Percentiles rank a stretch among this genome's conserved stretches.
phyloP scores from a whole-genome alignment of 2,329 filamentous ascomycete species.

The Colletotrichum salicis region DNA sequence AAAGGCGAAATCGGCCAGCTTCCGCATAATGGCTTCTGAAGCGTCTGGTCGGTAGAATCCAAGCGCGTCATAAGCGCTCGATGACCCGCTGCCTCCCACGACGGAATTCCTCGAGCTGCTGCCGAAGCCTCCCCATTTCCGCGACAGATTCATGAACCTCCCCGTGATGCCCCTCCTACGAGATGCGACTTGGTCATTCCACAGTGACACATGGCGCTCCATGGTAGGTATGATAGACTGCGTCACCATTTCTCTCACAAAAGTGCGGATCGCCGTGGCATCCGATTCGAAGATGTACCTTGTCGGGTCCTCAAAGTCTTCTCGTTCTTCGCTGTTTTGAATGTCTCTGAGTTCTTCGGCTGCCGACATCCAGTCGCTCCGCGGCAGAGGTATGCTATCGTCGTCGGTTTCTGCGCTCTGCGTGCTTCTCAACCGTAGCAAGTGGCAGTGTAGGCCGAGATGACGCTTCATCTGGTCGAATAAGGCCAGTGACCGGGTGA shows the following conservation, averaged over 20 bases:
- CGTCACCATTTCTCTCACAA: constrained; percentile 93
- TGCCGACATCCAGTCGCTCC: constrained; percentile 89
- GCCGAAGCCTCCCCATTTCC: constrained; percentile 88
- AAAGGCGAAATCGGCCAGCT: constrained; percentile 93
- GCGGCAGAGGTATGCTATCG: constrained; percentile 83
- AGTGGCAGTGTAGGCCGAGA: constrained; percentile 93
- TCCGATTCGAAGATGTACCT: constrained; percentile 93
- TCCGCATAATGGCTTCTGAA: constrained; percentile 90
- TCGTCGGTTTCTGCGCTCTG: constrained; percentile 91
- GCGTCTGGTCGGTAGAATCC: constrained; percentile 88
- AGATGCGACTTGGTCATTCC: constrained; percentile 98
- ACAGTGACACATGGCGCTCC: constrained; percentile 89
- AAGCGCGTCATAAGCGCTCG: constrained; percentile 77
- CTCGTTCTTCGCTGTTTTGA: constrained; percentile 72
- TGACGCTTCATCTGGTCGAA: constrained; percentile 99
- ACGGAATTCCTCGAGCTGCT: constrained; percentile 70
- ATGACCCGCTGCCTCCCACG: constrained; percentile 59
- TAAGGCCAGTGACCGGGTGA: constrained; percentile 85
- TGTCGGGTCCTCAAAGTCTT: constrained; percentile 76
- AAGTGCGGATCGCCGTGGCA: constrained; percentile 84
- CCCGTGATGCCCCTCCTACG: constrained; percentile 88
- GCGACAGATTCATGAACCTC: constrained; percentile 93
- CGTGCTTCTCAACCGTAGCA: constrained; percentile 84
- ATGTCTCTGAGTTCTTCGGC: constrained; percentile 84
- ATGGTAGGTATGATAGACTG: constrained; percentile 96